Conservation (phyloP, 345 rosid genomes). For the rapeseed (Brassica napus) region DNA sequence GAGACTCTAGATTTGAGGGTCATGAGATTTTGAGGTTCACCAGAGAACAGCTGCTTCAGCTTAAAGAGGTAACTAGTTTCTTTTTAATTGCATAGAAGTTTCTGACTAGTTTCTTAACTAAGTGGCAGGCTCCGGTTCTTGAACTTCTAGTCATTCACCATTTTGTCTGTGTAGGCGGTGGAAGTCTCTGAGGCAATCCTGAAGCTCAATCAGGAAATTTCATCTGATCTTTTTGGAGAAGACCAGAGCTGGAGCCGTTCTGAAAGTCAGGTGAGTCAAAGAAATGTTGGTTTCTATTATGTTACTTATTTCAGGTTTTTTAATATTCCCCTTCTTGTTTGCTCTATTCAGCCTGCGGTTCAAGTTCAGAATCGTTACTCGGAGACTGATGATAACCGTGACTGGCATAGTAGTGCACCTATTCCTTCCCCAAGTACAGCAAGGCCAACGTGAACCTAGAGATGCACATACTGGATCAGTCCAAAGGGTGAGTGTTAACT, state of each 20-base stretch:
- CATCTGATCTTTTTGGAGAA: background rate
- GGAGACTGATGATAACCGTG: no score
- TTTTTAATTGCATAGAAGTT: background rate
- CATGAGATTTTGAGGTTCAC: constrained; percentile 63
- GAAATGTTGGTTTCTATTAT: background rate
- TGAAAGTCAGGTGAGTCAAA: background rate
- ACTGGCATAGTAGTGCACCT: no score
- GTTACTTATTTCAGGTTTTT: background rate
- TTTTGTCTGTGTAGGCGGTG: background rate
- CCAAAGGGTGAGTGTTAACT: no score
- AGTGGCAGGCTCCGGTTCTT: no score
- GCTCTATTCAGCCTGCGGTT: no score
- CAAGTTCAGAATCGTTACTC: no score
- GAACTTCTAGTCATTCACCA: background rate
- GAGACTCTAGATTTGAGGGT: constrained; percentile 59
- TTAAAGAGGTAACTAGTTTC: constrained; percentile 51
- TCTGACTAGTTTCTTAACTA: background rate
- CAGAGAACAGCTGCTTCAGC: constrained; percentile 69
- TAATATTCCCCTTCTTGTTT: background rate
- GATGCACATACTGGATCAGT: no score
- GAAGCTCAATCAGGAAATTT: background rate
- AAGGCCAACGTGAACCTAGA: no score
- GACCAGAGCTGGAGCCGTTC: background rate
- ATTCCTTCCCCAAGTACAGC: no score
- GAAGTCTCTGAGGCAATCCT: background rate